Evolutionary conservation across 768 basidiomycete species (phyloP), one percentile per base, ranked within the genome.

Genomic region (Amanita exitialis): DNA sequence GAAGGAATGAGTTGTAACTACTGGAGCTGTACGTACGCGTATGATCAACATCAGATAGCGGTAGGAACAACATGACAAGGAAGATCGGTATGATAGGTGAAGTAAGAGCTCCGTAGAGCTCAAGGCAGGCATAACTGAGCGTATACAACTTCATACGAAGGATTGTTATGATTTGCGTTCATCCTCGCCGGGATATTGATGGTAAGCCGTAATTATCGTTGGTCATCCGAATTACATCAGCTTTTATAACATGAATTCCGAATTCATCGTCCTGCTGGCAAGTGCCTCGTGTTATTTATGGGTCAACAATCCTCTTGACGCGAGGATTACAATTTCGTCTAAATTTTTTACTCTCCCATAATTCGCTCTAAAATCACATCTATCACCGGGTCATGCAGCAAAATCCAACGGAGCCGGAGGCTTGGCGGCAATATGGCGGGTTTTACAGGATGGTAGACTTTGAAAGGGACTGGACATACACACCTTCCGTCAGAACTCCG

Each of bases 371-470:
- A 13, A 44, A 32, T 25, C 27, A 27, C 43, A 4, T 3, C 23
- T 3, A 27, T 27, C 25, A 6, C 42, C 13, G 25, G 23, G 12
- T 10, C 12, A 15, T 43, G 12, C 15, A 13, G 8, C 18, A 46
- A 35, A 21, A 7, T 16, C 16, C 25, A 38, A 34, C 39, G 49
- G 49, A 32, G 2, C 15, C 13, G 8, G 42, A 44, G 30, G 23
- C 48, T 2, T 49, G 49, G 49, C 10, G 39, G 10, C 49, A 41
- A 20, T 49, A 49, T 4, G 49, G 49, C 6, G 49, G 49, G 28
- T 21, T 39, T 39, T 49, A 49, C 25, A 39, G 38, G 20, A 30
- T 41, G 49, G 38, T 49, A 16, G 49, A 49, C 20, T 49, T 49
- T 32, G 37, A 18, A 15, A 18, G 28, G n/a, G 16, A 30, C 13